Percentiles rank a stretch among this genome's conserved stretches.
Evolutionary conservation across 768 basidiomycete genomes (phyloP).

Genomic region (Naganishia vaughanmartiniae): DNA sequence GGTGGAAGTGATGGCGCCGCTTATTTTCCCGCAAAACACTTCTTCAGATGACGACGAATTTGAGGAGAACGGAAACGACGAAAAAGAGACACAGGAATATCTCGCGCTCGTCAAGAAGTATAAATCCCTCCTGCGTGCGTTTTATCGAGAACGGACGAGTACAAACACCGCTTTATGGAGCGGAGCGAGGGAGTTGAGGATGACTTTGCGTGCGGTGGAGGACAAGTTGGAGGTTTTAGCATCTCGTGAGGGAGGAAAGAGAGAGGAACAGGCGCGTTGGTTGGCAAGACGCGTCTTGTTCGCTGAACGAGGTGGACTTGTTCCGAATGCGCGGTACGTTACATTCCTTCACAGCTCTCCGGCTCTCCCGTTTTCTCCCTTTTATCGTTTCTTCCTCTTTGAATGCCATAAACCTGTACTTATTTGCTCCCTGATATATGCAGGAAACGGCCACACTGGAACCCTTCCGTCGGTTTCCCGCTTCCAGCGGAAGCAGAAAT

Average conservation of each 20-base stretch:
- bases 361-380: background rate
- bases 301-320: constrained; percentile 68
- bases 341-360: no score
- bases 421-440: background rate
- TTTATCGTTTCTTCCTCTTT: background rate
- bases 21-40: constrained; percentile 56
- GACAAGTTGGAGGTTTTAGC: constrained; percentile 26
- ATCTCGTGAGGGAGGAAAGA: constrained; percentile 59
- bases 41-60: constrained; percentile 59
- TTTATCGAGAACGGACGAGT: constrained; percentile 57
- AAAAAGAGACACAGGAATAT: constrained; percentile 58
- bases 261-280: constrained; percentile 59
- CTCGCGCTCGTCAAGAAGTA: constrained; percentile 61
- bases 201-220: constrained; percentile 33
- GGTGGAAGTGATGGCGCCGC: constrained; percentile 59
- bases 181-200: constrained; percentile 51
- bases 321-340: constrained; percentile 77
- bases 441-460: constrained; percentile 25
- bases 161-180: constrained; percentile 44
- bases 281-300: constrained; percentile 62
- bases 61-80: constrained; percentile 49
- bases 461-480: background rate
- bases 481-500: background rate
- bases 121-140: constrained; percentile 57
- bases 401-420: background rate